Base-by-base conservation (phyloP, 2,329 filamentous ascomycete genomes). In the Eutypella sp. region DNA sequence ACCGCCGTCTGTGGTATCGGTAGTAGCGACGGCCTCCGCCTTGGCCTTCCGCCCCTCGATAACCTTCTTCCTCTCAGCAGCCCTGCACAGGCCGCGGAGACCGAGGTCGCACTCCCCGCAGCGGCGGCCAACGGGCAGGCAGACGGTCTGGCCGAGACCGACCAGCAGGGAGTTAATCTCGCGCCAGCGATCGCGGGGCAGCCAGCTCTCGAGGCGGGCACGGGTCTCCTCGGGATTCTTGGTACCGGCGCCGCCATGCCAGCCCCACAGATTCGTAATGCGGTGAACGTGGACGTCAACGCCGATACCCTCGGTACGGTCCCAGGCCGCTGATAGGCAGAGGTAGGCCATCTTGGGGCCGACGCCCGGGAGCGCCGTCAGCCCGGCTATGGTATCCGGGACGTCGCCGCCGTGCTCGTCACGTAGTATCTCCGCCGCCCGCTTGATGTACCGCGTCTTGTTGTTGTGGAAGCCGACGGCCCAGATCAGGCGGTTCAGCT, bases 271-370 rank as follows among this genome's bases (percentile, higher is more conserved):
- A 68, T 96, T 96, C 42, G 89, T 92, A 67, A 96, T 95, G 45
- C 91, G 85, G 68, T 96, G 91, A 3, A 96, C 91, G 67, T 96
- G 91, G 5, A 96, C 90, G 64, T 96, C 91, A 41, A 96, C 91
- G 22, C 91, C 91, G 53, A 96, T 95, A 7, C 91, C 91, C 59
- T 81, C 74, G 44, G 78, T 79, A 27, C 72, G 70, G 56, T 69
- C 66, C 79, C 79, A 82, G 76, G 59, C 88, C 0, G 85, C 85
- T 40, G 84, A 85, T 71, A 96, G 80, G 63, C 87, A 92, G 19
- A 96, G 78, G 64, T 93, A 91, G 11, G 85, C 90, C 91, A 96
- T 96, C 69, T 96, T 96, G 24, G 91, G 91, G 0, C 91, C 91
- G 1, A 96, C 91, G 5, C 91, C 91, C 0, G 90, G 90, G 0